These are phyloP conservation scores for Heimioporus retisporus DNA, from an alignment of 1,284 basidiomycete species.

Conservation along the genomic window DNA sequence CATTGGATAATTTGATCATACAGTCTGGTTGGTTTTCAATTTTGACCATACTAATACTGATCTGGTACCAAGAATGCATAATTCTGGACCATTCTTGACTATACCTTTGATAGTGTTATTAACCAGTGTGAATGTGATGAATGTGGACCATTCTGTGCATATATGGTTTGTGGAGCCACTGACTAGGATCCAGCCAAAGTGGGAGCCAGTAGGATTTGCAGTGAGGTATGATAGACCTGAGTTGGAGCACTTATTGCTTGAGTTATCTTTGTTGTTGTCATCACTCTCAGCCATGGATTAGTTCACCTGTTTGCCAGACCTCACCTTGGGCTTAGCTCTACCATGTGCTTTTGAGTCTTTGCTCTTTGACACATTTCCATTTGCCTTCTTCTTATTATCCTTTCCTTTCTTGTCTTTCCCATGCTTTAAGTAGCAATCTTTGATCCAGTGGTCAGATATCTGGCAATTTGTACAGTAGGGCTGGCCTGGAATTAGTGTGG, in stretches of 20 bases:
- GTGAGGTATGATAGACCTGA: not conserved
- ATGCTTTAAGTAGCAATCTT: not conserved
- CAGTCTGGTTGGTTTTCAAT: not conserved
- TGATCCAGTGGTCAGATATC: not conserved
- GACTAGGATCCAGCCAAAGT: constrained; percentile 21
- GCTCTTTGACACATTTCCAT: no score
- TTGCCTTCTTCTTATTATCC: not conserved
- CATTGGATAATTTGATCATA: constrained; percentile 17
- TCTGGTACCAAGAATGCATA: constrained; percentile 8
- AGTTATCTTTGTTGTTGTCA: no score
- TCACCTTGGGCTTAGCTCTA: not conserved
- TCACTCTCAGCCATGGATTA: not conserved
- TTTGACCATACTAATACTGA: constrained; percentile 11
- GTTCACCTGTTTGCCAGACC: not conserved
- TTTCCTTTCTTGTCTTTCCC: not conserved
- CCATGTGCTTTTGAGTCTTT: not conserved
- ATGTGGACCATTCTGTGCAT: constrained; percentile 13
- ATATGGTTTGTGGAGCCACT: constrained; percentile 20
- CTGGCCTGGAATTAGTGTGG: not conserved
- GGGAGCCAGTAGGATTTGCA: not conserved
- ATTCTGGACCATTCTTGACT: constrained; percentile 15
- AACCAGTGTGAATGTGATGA: constrained; percentile 14
- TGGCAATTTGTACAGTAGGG: not conserved
- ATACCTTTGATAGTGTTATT: constrained; percentile 20
- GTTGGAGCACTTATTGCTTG: not conserved